Evolutionary conservation across 352 stramenopile genomes (phyloP), one percentile per base, ranked within the genome.

Genomic region (Globisporangium orthogonon): DNA sequence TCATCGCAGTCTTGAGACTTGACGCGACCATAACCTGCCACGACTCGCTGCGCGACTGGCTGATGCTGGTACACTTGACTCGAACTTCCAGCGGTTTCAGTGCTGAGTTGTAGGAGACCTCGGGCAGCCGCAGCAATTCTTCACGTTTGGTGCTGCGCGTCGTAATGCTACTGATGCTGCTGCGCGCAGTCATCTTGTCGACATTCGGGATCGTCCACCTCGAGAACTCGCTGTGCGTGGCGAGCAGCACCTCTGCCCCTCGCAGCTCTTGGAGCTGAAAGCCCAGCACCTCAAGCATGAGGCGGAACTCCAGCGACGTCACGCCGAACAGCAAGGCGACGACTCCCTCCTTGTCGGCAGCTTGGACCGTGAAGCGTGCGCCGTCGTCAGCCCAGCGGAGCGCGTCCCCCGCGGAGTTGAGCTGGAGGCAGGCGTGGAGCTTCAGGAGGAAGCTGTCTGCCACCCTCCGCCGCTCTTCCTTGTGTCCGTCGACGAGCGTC

Each of bases 61-160:
- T 43, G 14, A 18, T 14, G 30, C 65, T 52, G 11, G 61, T 56
- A 17, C 79, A 65, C 59, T 65, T 81, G 13, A 88, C 15, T 3
- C 72, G 72, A 29, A 88, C 64, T 54, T 88, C 78, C 15, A 88
- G 54, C 11, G 78, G 78, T 15, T 75, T 76, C 11, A 88, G 58
- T 10, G 61, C 58, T 10, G 72, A 52, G 56, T 50, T 74, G 53
- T 76, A 81, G 2, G 67, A 62, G 29, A 78, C 53, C 30, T 48
- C 65, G 5, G 72, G 69, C 72, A 74, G 72, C 5, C 41, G 71
- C 40, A 40, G 60, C 51, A 17, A 40, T 53, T 18, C 60, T 61
- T 30, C 15, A 43, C 33, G 17, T 3, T 23, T 14, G 1, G 9
- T 37, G 29, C 10, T 3, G 30, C 28, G 23, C 23, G 23, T 23